These are phyloP conservation scores for Capronia epimyces DNA, from an alignment of 2,329 filamentous ascomycete genomes.

Conservation along the genomic window DNA sequence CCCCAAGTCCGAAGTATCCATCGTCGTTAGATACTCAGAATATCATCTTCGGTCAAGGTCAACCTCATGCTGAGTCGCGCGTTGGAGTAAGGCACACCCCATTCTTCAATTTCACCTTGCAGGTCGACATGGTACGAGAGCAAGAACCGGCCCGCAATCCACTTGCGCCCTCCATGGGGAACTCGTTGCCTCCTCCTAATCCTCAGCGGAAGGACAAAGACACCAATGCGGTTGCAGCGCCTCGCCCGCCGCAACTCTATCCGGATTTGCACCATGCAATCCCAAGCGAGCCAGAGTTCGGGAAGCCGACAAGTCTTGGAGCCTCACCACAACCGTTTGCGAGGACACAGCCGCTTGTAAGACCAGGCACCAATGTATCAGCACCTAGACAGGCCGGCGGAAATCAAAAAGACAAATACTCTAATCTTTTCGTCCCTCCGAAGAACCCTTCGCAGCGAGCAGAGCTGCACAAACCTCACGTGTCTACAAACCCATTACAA, in stretches of 20 bases:
- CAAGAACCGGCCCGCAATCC: slow-evolving; percentile 42
- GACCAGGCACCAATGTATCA: slow-evolving; percentile 29
- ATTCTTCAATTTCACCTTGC: slow-evolving; percentile 14
- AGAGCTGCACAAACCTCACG: slow-evolving; percentile 23
- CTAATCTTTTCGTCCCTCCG: slow-evolving; percentile 25
- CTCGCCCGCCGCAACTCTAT: slow-evolving; percentile 12
- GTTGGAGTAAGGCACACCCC: background rate
- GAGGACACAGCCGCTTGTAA: slow-evolving; percentile 44
- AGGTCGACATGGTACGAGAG: slow-evolving; percentile 48
- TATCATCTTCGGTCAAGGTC: slow-evolving; percentile 1
- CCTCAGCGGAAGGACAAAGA: slow-evolving; percentile 28
- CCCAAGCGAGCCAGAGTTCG: slow-evolving; percentile 48
- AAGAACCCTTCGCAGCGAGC: slow-evolving; percentile 22
- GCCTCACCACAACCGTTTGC: slow-evolving; percentile 40
- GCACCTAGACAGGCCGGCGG: slow-evolving; percentile 18
- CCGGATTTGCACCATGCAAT: slow-evolving; percentile 10
- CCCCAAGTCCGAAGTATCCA: slow-evolving; percentile 4
- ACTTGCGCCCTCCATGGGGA: slow-evolving; percentile 35
- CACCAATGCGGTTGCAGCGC: background rate
- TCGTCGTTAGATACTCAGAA: slow-evolving; percentile 5
- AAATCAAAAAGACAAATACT: slow-evolving; percentile 24
- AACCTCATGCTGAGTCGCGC: slow-evolving; percentile 2
- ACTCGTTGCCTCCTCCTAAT: slow-evolving; percentile 32
- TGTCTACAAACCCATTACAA: slow-evolving; percentile 20
- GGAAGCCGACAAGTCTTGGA: slow-evolving; percentile 53